Base-by-base conservation (phyloP, 495 filamentous ascomycete genomes). In the Penicillium macrosclerotiorum region DNA sequence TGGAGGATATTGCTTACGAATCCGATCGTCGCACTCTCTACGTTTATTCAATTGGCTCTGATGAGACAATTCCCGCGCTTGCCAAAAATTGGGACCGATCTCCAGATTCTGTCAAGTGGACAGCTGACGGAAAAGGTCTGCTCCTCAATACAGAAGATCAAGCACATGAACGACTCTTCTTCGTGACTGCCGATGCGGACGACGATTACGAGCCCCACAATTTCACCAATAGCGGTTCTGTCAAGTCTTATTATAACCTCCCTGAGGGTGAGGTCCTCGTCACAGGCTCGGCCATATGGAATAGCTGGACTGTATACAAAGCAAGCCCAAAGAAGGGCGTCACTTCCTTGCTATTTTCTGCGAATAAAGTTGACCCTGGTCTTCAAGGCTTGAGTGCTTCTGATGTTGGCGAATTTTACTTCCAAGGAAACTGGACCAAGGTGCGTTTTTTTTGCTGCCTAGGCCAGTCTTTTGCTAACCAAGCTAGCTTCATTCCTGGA, bases 401-500 rank as follows among this genome's bases (percentile, higher is more conserved):
- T 17, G 59, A 65, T 34, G 48, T 79, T 24, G 62, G 58, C 12
- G 71, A 76, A 43, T 68, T 70, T 43, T 57, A 55, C 30, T 70
- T 47, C 38, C 20, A 63, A 23, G 67, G 66, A 22, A 68, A 64
- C 47, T 67, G 49, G 49, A 67, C 68, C 7, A 51, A 68, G 19
- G 63, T 68, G 52, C 12, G 57, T 52, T n/a, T 20, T 18, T 19
- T 3, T 44, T n/a, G 1, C 14, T 12, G 4, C 20, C 11, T 1
- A 25, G 12, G 18, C 22, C 16, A 11, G 25, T 12, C 8, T 11
- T 16, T 19, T 26, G 4, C 37, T 51, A 24, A 55, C 19, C 1
- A 17, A 9, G n/a, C 8, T 39, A 67, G 63, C 64, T 82, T 42
- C 78, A 81, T 25, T 63, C 76, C 9, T 80, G 70, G 68, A 60